Evolutionary conservation across 352 stramenopile genomes (phyloP).

Genomic region (Elongisporangium undulatum): DNA sequence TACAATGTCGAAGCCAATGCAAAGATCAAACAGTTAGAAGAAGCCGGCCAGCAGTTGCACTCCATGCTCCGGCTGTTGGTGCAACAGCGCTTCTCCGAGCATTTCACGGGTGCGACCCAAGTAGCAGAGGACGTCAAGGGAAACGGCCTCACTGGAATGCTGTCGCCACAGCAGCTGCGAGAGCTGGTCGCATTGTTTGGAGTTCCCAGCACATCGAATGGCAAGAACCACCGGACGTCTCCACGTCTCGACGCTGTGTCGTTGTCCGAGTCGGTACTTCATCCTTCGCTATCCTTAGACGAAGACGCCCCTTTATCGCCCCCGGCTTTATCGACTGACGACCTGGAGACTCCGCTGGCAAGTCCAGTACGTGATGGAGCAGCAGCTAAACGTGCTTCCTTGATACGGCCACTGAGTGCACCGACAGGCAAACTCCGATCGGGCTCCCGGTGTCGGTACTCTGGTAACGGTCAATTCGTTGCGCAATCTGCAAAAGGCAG

Average conservation of each 20-base stretch:
- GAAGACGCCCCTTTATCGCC: background rate
- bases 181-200: constrained; percentile 51
- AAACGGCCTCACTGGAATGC: background rate
- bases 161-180: constrained; percentile 41
- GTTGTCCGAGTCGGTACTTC: background rate
- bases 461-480: constrained; percentile 28
- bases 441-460: constrained; percentile 15
- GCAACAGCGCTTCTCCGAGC: constrained; percentile 61
- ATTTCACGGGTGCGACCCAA: constrained; percentile 24
- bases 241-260: background rate
- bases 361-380: background rate
- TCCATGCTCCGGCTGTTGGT: constrained; percentile 61
- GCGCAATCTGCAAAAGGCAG: constrained; percentile 31
- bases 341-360: background rate
- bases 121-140: background rate
- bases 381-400: background rate
- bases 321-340: background rate
- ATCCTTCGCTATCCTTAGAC: background rate
- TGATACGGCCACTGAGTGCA: background rate
- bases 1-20: constrained; percentile 41
- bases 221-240: background rate
- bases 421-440: background rate
- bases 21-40: constrained; percentile 63
- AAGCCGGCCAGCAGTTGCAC: constrained; percentile 50
- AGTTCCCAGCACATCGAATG: constrained; percentile 13